Conservation (phyloP, 768 basidiomycete genomes). For the Leccinum truebloodii region DNA sequence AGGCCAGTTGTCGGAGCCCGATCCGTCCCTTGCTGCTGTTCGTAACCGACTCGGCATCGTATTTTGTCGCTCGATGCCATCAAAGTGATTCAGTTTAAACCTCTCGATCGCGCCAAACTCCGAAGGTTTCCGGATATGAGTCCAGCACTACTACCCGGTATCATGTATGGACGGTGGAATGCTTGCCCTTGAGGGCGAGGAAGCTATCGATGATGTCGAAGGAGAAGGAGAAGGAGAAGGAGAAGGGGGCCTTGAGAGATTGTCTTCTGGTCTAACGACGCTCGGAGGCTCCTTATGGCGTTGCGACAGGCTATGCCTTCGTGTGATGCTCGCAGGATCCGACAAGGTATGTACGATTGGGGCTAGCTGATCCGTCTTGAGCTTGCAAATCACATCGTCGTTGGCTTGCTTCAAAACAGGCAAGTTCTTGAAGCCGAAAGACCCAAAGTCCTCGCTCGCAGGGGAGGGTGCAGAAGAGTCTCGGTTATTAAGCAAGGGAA, state of each 20-base stretch:
- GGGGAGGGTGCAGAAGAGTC: constrained; percentile 49
- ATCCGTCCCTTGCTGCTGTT: constrained; percentile 75
- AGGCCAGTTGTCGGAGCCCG: constrained; percentile 74
- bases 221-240: constrained; percentile 27
- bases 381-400: constrained; percentile 95
- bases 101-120: constrained; percentile 87
- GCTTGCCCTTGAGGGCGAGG: constrained; percentile 80
- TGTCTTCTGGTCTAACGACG: constrained; percentile 69
- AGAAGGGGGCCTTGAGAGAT: constrained; percentile 58
- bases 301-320: constrained; percentile 79
- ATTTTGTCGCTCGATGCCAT: constrained; percentile 72
- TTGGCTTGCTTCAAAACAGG: constrained; percentile 97
- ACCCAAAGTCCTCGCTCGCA: constrained; percentile 89
- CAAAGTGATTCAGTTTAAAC: constrained; percentile 82
- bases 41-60: constrained; percentile 88
- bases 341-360: constrained; percentile 70
- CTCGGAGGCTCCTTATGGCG: constrained; percentile 78
- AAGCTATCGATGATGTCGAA: constrained; percentile 79
- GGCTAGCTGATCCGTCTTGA: constrained; percentile 86
- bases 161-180: constrained; percentile 61
- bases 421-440: constrained; percentile 97
- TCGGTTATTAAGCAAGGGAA: constrained; percentile 36
- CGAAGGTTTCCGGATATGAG: constrained; percentile 82
- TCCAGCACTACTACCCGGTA: constrained; percentile 52
- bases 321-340: constrained; percentile 54